Evolutionary conservation across 306 rosid genomes (phyloP).

Genomic region (Pachyrhizus erosus): DNA sequence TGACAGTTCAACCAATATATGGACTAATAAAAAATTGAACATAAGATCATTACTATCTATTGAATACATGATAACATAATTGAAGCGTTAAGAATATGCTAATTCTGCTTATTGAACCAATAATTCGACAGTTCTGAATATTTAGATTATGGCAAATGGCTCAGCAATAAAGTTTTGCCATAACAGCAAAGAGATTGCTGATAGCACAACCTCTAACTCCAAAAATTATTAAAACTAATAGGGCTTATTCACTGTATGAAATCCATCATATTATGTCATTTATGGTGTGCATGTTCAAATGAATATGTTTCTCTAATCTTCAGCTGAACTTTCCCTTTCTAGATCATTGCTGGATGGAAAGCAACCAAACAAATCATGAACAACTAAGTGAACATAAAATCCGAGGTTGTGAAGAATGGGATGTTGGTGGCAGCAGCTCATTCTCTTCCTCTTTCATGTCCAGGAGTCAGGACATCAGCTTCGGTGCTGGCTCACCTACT

Average conservation of each 20-base stretch:
- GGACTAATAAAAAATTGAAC: background rate
- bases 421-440: slow-evolving; percentile 58
- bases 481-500: slow-evolving; percentile 65
- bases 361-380: slow-evolving; percentile 47
- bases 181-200: background rate
- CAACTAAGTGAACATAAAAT: slow-evolving; percentile 48
- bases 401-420: slow-evolving; percentile 48
- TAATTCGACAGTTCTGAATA: background rate
- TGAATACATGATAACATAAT: slow-evolving; percentile 18
- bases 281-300: background rate
- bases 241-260: slow-evolving; percentile 6
- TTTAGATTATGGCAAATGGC: background rate
- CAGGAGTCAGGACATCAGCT: slow-evolving; percentile 81
- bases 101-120: slow-evolving; percentile 1
- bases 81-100: slow-evolving; percentile 18
- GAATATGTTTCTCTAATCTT: background rate
- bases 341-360: slow-evolving; percentile 85
- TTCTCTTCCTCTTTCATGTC: slow-evolving; percentile 73
- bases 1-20: background rate
- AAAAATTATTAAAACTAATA: background rate
- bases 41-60: background rate
- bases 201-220: too few relatives aligned
- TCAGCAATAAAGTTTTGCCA: background rate
- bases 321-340: slow-evolving; percentile 36
- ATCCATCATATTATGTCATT: slow-evolving; percentile 12